phyloP scores from a whole-genome alignment of 2,329 filamentous ascomycete species.

The Fusarium coicis region DNA sequence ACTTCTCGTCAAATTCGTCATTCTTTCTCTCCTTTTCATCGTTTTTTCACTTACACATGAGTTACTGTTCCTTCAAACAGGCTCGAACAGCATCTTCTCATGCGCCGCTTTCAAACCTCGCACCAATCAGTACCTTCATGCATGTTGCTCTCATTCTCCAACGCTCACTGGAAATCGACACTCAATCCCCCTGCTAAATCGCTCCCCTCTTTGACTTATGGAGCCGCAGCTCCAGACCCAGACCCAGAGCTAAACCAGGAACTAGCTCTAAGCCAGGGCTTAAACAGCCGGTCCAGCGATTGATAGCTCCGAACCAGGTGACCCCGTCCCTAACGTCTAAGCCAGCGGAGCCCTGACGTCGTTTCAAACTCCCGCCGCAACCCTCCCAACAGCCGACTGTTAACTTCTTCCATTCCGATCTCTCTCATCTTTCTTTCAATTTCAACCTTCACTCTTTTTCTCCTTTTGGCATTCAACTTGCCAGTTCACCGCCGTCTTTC shows the following conservation, averaged over 20 bases:
- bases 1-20: neutral
- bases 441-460: constrained; percentile 3
- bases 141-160: constrained; percentile 7
- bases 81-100: neutral
- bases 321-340: constrained; percentile 22
- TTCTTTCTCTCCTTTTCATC: neutral
- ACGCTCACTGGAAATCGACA: constrained; percentile 11
- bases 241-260: neutral
- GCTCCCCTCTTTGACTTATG: constrained; percentile 19
- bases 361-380: constrained; percentile 18
- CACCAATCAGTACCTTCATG: constrained; percentile 29
- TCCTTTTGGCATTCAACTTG: constrained; percentile 5
- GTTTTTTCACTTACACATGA: neutral
- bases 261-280: constrained; percentile 12
- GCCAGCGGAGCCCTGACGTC: constrained; percentile 47
- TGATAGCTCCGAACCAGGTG: constrained; percentile 22
- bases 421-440: constrained; percentile 19
- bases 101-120: constrained; percentile 2
- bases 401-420: constrained; percentile 18
- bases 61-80: neutral
- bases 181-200: constrained; percentile 21
- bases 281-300: constrained; percentile 8
- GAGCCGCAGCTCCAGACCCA: constrained; percentile 18
- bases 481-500: neutral
- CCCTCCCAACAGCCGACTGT: constrained; percentile 32